A percentile compares a stretch with the other conserved stretches of the same genome.
Conservation (phyloP, 176 grass and related monocot genomes). For the Oryza rufipogon region DNA sequence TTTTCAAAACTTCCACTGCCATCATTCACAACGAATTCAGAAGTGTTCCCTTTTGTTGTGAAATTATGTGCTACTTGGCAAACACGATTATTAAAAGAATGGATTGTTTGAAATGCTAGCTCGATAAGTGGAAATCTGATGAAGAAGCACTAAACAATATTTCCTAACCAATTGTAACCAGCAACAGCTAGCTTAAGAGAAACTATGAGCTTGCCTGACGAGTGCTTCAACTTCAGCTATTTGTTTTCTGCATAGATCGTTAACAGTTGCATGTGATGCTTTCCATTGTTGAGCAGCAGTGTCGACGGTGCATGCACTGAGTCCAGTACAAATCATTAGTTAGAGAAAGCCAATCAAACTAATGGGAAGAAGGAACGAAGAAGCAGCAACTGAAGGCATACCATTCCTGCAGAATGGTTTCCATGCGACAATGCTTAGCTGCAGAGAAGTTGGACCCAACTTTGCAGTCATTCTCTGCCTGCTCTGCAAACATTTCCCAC, state of each 20-base stretch:
- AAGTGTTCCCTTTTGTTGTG: not conserved
- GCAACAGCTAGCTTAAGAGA: not conserved
- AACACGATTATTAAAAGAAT: not conserved
- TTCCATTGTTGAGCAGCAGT: slow-evolving; percentile 80
- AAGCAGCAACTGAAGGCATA: slow-evolving; percentile 27
- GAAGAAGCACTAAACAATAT: not conserved
- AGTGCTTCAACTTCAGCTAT: slow-evolving; percentile 76
- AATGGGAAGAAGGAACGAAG: not conserved
- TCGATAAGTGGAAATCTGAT: not conserved
- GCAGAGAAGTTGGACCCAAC: slow-evolving; percentile 74
- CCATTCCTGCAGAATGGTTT: slow-evolving; percentile 81
- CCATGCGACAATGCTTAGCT: slow-evolving; percentile 89
- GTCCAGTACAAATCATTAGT: slow-evolving; percentile 22
- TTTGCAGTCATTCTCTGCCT: slow-evolving; percentile 68
- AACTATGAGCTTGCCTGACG: slow-evolving; percentile 54
- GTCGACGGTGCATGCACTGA: slow-evolving; percentile 69
- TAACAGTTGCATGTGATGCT: slow-evolving; percentile 65
- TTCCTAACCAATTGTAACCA: not conserved
- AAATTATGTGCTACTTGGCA: not conserved
- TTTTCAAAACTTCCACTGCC: not conserved
- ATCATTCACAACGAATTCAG: not conserved
- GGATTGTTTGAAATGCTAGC: not conserved
- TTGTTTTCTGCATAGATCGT: slow-evolving; percentile 74
- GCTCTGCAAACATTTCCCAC: slow-evolving; percentile 85
- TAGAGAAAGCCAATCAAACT: slow-evolving; percentile 4